Percentiles rank a stretch among this genome's conserved stretches.
phyloP scores from a whole-genome alignment of 2,329 filamentous ascomycete species.

The Xylariomycetidae sp. region DNA sequence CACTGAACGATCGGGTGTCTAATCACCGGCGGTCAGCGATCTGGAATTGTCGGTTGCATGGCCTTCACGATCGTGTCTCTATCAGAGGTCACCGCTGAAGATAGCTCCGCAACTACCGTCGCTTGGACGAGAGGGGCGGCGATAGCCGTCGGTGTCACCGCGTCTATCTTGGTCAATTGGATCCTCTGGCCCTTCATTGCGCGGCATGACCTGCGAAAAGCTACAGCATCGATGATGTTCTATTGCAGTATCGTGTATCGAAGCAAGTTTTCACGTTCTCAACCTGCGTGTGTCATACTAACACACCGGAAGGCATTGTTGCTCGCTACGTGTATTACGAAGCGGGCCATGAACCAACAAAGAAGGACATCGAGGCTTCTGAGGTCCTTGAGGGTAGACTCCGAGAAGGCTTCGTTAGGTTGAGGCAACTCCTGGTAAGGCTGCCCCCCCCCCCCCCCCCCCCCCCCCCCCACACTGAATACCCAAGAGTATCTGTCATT shows the following conservation, averaged over 20 bases:
- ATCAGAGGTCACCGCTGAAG: constrained; percentile 27
- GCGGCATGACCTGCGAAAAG: constrained; percentile 50
- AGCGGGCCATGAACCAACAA: constrained; percentile 43
- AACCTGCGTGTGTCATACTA: constrained; percentile 6
- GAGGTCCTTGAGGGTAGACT: constrained; percentile 54
- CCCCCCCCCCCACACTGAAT: too few species aligned
- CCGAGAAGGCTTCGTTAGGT: constrained; percentile 53
- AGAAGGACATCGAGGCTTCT: constrained; percentile 44
- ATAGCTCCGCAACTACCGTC: constrained; percentile 31
- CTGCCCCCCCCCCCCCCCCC: too few species aligned
- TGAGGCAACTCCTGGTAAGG: constrained; percentile 47
- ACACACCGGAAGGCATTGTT: constrained; percentile 34
- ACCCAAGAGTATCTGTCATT: too few species aligned
- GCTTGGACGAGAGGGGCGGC: constrained; percentile 43
- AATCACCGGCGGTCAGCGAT: constrained; percentile 36
- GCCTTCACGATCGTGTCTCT: constrained; percentile 51
- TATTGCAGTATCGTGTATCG: constrained; percentile 53
- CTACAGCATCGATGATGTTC: constrained; percentile 50
- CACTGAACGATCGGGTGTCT: constrained; percentile 1
- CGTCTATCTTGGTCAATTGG: constrained; percentile 52
- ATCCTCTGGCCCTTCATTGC: constrained; percentile 56
- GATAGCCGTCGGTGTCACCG: constrained; percentile 47
- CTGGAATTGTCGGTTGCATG: constrained; percentile 52
- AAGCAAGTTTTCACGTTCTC: constrained; percentile 30
- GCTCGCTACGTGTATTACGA: constrained; percentile 55